phyloP scores from a whole-genome alignment of 1,284 basidiomycete genomes.

The Cerrena zonata region DNA sequence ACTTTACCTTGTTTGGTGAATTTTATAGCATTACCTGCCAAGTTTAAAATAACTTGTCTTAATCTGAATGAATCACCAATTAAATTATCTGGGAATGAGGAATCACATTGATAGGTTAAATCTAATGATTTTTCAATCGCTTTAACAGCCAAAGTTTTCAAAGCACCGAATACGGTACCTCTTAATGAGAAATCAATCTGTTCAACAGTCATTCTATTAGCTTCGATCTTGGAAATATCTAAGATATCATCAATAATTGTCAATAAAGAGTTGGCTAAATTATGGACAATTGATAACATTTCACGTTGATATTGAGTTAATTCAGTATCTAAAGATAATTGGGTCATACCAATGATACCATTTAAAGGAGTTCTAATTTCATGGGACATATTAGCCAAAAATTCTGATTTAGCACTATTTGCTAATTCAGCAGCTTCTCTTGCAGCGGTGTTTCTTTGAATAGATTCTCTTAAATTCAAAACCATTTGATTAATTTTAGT shows the following conservation, averaged over 20 bases:
- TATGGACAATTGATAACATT: conserved; percentile 93
- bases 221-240: conserved; percentile 98
- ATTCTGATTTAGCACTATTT: conserved; percentile 95
- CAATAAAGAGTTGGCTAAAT: conserved; percentile 85
- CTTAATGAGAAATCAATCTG: conserved; percentile 95
- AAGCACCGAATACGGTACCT: conserved; percentile 92
- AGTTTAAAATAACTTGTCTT: conserved; percentile 90
- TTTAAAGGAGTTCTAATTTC: conserved; percentile 98
- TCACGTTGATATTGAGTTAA: conserved; percentile 86
- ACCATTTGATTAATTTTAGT: conserved; percentile 99
- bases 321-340: conserved; percentile 91
- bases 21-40: conserved; percentile 93
- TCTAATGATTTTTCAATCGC: conserved; percentile 97
- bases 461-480: conserved; percentile 91
- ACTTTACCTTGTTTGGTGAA: conserved; percentile 80
- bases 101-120: conserved; percentile 93
- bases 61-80: conserved; percentile 94
- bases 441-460: conserved; percentile 98
- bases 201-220: conserved; percentile 99
- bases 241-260: conserved; percentile 98
- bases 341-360: conserved; percentile 99
- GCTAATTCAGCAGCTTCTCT: conserved; percentile 95
- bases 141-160: conserved; percentile 97
- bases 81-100: conserved; percentile 92
- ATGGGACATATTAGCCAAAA: conserved; percentile 96